These are phyloP conservation scores for Vinca minor DNA, from an alignment of 257 asterid genomes.

Conservation along the genomic window DNA sequence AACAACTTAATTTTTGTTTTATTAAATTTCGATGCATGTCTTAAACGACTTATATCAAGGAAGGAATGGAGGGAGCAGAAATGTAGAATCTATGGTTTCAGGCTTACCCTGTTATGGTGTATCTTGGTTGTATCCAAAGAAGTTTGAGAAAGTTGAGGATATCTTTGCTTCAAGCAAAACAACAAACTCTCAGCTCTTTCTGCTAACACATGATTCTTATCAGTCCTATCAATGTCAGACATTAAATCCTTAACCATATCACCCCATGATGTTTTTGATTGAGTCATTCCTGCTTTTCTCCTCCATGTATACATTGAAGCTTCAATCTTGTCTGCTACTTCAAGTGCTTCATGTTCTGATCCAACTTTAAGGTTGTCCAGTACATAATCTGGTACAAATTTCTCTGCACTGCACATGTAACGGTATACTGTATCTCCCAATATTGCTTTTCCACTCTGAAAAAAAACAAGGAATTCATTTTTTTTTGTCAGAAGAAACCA, in stretches of 20 bases:
- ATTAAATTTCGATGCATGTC: too few species aligned
- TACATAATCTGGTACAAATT: slow-evolving; percentile 64
- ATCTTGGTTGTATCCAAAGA: slow-evolving; percentile 65
- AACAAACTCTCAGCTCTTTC: slow-evolving; percentile 69
- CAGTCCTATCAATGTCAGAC: slow-evolving; percentile 44
- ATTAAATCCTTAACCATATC: slow-evolving; percentile 65
- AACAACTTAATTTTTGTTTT: too few species aligned
- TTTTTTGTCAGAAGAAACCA: too few species aligned
- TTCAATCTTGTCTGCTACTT: slow-evolving; percentile 69
- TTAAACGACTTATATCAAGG: too few species aligned
- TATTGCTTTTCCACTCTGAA: slow-evolving; percentile 62
- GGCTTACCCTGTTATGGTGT: slow-evolving; percentile 74
- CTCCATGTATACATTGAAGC: slow-evolving; percentile 55
- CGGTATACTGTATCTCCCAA: slow-evolving; percentile 62
- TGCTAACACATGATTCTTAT: slow-evolving; percentile 45
- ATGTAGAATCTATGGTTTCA: too few species aligned
- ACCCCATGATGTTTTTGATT: slow-evolving; percentile 83
- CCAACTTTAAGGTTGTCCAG: slow-evolving; percentile 69
- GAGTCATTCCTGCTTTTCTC: too few species aligned
- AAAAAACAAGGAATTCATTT: neutral
- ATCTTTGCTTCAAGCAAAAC: slow-evolving; percentile 51
- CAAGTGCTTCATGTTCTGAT: slow-evolving; percentile 68
- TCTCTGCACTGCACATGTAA: slow-evolving; percentile 45
- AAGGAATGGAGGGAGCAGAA: too few species aligned
- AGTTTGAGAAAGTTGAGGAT: slow-evolving; percentile 79